Evolutionary conservation across 2,329 filamentous ascomycete genomes (phyloP).

Genomic region (Colletotrichum tropicale): DNA sequence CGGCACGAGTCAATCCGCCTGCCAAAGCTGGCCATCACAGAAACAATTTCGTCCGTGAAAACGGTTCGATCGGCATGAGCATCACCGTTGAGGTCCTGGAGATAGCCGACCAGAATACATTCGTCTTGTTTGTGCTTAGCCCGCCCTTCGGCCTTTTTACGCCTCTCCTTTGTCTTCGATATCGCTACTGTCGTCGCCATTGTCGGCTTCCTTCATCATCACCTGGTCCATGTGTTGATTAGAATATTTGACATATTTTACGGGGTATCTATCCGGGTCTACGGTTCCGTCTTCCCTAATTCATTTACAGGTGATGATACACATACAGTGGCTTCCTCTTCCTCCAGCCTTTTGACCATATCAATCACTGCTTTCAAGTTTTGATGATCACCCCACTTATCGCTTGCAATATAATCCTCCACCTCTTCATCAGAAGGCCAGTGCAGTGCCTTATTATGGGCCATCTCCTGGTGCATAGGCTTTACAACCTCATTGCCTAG

Average conservation of each 20-base stretch:
- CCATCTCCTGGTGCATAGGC: slow-evolving; percentile 25
- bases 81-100: not conserved
- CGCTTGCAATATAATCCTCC: slow-evolving; percentile 32
- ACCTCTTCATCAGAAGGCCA: slow-evolving; percentile 46
- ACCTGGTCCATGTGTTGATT: not conserved
- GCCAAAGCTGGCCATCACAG: not conserved
- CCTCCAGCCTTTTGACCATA: not conserved
- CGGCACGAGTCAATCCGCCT: not conserved
- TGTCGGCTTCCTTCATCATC: not conserved
- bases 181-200: not conserved
- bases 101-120: not conserved
- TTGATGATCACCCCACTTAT: slow-evolving; percentile 1
- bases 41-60: not conserved
- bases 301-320: not conserved
- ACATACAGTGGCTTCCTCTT: not conserved
- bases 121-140: not conserved
- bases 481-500: slow-evolving; percentile 37
- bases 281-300: not conserved
- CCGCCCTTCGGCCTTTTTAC: not conserved
- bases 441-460: slow-evolving; percentile 11
- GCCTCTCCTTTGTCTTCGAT: not conserved
- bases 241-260: not conserved
- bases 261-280: not conserved
- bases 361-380: not conserved
- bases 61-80: not conserved